Conservation (phyloP, 768 basidiomycete genomes). For the Mycena indigotica region DNA sequence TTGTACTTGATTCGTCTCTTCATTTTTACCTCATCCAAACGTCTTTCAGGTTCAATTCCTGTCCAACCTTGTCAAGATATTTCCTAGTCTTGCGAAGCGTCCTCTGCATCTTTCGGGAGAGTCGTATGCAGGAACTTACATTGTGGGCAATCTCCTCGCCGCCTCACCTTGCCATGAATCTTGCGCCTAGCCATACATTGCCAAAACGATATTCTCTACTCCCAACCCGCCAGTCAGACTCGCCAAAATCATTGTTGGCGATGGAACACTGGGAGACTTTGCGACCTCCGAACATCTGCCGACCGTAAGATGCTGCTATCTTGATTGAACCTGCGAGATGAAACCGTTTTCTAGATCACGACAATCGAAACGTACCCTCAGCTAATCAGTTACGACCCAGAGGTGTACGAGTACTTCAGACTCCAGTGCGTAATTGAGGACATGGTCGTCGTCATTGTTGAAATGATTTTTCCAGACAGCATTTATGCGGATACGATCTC, state of each 20-base stretch:
- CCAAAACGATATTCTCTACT: slow-evolving; percentile 67
- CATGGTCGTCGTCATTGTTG: no score
- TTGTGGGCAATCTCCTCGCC: slow-evolving; percentile 46
- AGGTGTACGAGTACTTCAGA: slow-evolving; percentile 67
- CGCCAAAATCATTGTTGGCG: slow-evolving; percentile 70
- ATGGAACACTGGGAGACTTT: slow-evolving; percentile 60
- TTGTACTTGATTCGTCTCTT: slow-evolving; percentile 34
- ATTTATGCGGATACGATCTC: slow-evolving; percentile 65
- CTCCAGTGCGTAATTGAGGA: slow-evolving; percentile 64
- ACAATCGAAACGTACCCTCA: slow-evolving; percentile 75
- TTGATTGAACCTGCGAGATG: neutral
- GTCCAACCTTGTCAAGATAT: slow-evolving; percentile 70
- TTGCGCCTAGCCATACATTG: slow-evolving; percentile 57
- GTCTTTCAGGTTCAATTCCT: slow-evolving; percentile 71
- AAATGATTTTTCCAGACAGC: slow-evolving; percentile 38
- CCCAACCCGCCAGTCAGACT: slow-evolving; percentile 67
- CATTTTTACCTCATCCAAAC: neutral
- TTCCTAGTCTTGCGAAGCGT: slow-evolving; percentile 65
- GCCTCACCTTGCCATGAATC: neutral
- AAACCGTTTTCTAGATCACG: slow-evolving; percentile 42
- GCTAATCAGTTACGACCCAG: slow-evolving; percentile 68
- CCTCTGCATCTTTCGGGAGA: slow-evolving; percentile 72
- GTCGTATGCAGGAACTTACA: slow-evolving; percentile 75
- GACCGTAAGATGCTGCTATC: slow-evolving; percentile 44
- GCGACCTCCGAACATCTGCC: slow-evolving; percentile 54